Base-by-base conservation (phyloP, 2,329 filamentous ascomycete species). In the Stachybotrys elegans region DNA sequence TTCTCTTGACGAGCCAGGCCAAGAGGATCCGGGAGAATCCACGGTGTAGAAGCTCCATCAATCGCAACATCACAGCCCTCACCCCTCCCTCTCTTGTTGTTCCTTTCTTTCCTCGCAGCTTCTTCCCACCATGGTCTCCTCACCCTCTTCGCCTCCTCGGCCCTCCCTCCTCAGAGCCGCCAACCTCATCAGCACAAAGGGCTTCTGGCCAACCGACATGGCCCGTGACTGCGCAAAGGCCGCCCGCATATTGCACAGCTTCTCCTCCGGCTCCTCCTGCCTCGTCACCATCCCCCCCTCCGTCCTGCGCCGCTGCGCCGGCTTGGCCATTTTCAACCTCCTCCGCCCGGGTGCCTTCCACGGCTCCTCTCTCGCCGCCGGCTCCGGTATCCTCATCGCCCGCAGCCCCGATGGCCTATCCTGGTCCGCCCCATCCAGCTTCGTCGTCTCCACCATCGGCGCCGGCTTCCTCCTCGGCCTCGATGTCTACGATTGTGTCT, bases 171-270 rank as follows among this genome's bases (percentile, higher is more conserved):
- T 88, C 60, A 78, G 74, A 45, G 67, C 86, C 16, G 83, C 80
- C 42, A 84, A 87, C 62, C 77, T 78, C 51, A 65, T 89, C 34
- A 84, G 84, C 48, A 78, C 81, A 21, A 85, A 89, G 59, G 83
- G 84, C 12, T 88, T 87, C 59, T 88, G 84, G 85, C 85, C 86
- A 4, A 85, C 82, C 22, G 80, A 78, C 5, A 67, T 88, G 53
- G 84, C 88, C 55, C 82, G 83, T 57, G 86, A 89, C 66, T 81
- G 80, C 56, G 83, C 85, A 67, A 89, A 89, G 66, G 84, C 84
- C 3, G 85, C 86, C 19, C 75, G 86, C 22, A 89, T 89, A 40
- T 65, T 89, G 45, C 75, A 83, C 54, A 84, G 81, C 51, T 88
- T 89, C 61, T 59, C 61, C 11, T 59, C 54, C 2, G 61, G 63